These are phyloP conservation scores for Aspergillus clavatus DNA, from an alignment of 2,329 filamentous ascomycete genomes.

Conservation along the genomic window DNA sequence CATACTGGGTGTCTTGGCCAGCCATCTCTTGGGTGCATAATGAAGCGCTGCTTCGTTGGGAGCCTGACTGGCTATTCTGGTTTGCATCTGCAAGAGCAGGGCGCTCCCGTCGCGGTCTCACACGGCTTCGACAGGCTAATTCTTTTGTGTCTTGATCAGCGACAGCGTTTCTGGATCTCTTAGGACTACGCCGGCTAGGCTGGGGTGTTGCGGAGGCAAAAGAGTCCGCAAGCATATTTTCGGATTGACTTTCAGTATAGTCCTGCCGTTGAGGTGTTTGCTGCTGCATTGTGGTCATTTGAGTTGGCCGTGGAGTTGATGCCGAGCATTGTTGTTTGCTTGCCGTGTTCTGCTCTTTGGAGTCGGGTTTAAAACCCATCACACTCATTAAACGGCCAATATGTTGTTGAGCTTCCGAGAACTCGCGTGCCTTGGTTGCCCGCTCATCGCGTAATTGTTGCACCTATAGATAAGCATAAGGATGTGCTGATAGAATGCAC, in stretches of 20 bases:
- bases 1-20: slow-evolving; percentile 9
- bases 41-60: slow-evolving; percentile 11
- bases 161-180: slow-evolving; percentile 22
- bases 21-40: slow-evolving; percentile 9
- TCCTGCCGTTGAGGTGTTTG: slow-evolving; percentile 17
- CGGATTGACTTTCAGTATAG: slow-evolving; percentile 11
- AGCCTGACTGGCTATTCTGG: slow-evolving; percentile 24
- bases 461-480: slow-evolving; percentile 17
- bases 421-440: slow-evolving; percentile 35
- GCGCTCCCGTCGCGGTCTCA: slow-evolving; percentile 12
- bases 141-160: slow-evolving; percentile 7
- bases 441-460: slow-evolving; percentile 34
- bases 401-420: slow-evolving; percentile 37
- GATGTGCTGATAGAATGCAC: background rate
- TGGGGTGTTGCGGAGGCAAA: slow-evolving; percentile 19
- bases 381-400: slow-evolving; percentile 36
- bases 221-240: slow-evolving; percentile 14
- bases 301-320: slow-evolving; percentile 11
- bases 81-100: slow-evolving; percentile 22
- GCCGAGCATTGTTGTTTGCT: slow-evolving; percentile 16
- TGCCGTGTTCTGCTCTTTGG: slow-evolving; percentile 10
- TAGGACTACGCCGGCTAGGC: slow-evolving; percentile 21
- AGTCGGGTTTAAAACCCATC: slow-evolving; percentile 31
- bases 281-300: slow-evolving; percentile 8
- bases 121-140: slow-evolving; percentile 3